Percentiles rank a stretch among this genome's conserved stretches.
These are phyloP conservation scores for Xylaria acuta DNA, from an alignment of 495 filamentous ascomycete genomes.

Conservation along the genomic window DNA sequence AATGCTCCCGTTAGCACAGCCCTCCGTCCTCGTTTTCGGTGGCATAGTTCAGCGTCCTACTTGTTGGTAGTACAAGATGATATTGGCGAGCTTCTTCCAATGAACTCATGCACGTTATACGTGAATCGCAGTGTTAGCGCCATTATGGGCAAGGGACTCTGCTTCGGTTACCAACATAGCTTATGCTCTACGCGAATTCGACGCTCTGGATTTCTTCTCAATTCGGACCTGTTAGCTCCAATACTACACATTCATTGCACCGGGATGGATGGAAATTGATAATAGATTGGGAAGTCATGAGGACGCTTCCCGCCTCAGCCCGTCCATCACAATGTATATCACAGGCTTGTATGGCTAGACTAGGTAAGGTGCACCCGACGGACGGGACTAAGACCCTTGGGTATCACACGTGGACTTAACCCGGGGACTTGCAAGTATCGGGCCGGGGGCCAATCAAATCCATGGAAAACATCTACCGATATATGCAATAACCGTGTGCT, in stretches of 20 bases:
- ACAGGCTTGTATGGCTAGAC: constrained; percentile 2
- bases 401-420: not conserved
- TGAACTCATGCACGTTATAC: not conserved
- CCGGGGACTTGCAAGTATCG: constrained; percentile 21
- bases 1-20: not conserved
- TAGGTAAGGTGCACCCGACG: not conserved
- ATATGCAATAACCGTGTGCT: constrained; percentile 14
- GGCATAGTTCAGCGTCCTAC: not conserved
- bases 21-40: not conserved
- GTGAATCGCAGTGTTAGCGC: not conserved
- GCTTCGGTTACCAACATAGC: not conserved
- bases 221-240: not conserved
- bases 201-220: not conserved
- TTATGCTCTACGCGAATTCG: not conserved
- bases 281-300: not conserved
- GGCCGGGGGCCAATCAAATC: not conserved
- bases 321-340: constrained; percentile 3
- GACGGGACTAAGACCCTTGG: not conserved
- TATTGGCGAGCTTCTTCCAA: not conserved
- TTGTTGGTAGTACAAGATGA: not conserved
- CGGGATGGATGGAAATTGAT: not conserved
- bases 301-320: not conserved
- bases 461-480: not conserved
- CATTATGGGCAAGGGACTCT: not conserved
- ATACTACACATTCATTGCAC: not conserved